phyloP scores from a whole-genome alignment of 768 basidiomycete genomes.

The Boletus fagicola region DNA sequence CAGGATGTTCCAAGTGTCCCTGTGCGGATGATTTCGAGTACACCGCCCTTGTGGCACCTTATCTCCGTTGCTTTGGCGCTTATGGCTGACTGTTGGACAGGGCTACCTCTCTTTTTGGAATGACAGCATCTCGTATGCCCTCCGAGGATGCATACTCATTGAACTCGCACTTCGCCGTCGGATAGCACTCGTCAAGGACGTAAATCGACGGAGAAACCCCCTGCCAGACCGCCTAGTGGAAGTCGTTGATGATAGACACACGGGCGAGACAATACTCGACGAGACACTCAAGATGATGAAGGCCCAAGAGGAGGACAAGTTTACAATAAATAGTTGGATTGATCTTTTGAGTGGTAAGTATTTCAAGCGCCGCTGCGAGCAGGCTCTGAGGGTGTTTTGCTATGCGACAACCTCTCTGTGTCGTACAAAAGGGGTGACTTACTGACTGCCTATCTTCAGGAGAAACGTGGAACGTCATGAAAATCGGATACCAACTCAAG shows the following conservation, averaged over 20 bases:
- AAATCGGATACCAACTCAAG: slow-evolving; percentile 98
- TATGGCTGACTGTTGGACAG: slow-evolving; percentile 34
- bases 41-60: slow-evolving; percentile 22
- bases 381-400: background rate
- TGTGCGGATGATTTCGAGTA: slow-evolving; percentile 3
- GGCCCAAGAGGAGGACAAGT: slow-evolving; percentile 47
- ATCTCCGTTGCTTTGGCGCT: background rate
- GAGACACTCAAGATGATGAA: slow-evolving; percentile 98
- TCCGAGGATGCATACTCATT: slow-evolving; percentile 96
- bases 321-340: slow-evolving; percentile 89
- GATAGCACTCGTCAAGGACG: slow-evolving; percentile 88
- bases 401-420: background rate
- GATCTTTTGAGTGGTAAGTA: slow-evolving; percentile 83
- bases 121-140: slow-evolving; percentile 98
- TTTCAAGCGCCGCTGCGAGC: background rate
- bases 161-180: slow-evolving; percentile 94
- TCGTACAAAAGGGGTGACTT: background rate
- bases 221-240: slow-evolving; percentile 84
- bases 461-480: slow-evolving; percentile 99
- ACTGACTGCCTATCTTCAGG: slow-evolving; percentile 46
- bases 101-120: slow-evolving; percentile 99
- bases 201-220: slow-evolving; percentile 65
- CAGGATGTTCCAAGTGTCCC: background rate
- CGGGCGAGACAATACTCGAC: slow-evolving; percentile 95
- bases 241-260: slow-evolving; percentile 88